Evolutionary conservation across 176 grass and related monocot genomes (phyloP), one percentile per base, ranked within the genome.

Genomic region (Aegilops sharonensis): DNA sequence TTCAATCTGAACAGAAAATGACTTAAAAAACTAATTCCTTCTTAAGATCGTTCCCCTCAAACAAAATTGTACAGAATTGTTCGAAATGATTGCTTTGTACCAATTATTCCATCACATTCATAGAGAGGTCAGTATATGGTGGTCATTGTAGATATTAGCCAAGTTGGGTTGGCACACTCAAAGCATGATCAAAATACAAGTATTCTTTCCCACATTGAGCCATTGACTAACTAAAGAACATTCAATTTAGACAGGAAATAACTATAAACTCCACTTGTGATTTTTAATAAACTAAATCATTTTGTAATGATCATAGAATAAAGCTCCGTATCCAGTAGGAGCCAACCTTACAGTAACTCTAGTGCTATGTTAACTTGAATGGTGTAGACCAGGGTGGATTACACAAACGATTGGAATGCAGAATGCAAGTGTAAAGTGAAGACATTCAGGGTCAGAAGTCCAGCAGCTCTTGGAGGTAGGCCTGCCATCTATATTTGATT

Each of bases 401-500:
- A 60, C 18, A 45, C 64, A 13, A 25, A 25, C 69, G 45, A 70
- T 30, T 70, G 52, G 12, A 36, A 70, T 70, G 68, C 65, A 82
- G 14, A 70, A 82, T 50, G 64, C 27, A 76, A 36, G 11, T 75
- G 25, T 65, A 18, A 76, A 77, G 27, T 35, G 72, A 29, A 85
- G 74, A 48, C 48, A 85, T 52, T 75, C 42, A 65, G 12, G 40
- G 52, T 85, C 29, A 17, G 40, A 85, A 66, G 63, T 42, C 60
- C 60, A 85, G 40, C 48, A 72, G 27, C 72, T 76, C 31, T 18
- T 76, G 32, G 45, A 67, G 42, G 11, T 27, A 27, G 29, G 83
- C 24, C 39, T 37, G 5, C 29, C 59, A 67, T 77, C 72, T 45
- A 81, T 29, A 68, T 68, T 50, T 50, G 66, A 52, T 85, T 20